Percentiles rank a stretch among this genome's conserved stretches.
phyloP scores from a whole-genome alignment of 805 yeast genomes.

The Yamadazyma paraphyllophila region DNA sequence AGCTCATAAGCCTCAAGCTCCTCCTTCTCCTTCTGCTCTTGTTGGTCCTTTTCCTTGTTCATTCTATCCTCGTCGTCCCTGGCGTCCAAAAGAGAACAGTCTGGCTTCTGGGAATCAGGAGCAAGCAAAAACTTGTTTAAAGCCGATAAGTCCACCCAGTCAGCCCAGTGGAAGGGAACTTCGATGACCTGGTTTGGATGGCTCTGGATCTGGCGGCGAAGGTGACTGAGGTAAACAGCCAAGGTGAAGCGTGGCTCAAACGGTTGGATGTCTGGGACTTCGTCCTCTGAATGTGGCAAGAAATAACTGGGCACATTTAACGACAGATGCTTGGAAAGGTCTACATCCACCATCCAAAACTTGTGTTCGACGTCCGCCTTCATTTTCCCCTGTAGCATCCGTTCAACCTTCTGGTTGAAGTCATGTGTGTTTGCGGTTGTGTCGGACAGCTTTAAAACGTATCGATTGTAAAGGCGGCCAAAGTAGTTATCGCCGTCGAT shows the following conservation, averaged over 20 bases:
- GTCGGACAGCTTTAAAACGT: not conserved
- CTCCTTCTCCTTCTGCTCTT: slow-evolving; percentile 11
- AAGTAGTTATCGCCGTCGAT: slow-evolving; percentile 8
- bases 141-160: slow-evolving; percentile 50
- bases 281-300: slow-evolving; percentile 4
- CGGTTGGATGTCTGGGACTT: slow-evolving; percentile 24
- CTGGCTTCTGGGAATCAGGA: slow-evolving; percentile 27
- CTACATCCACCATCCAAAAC: slow-evolving; percentile 21
- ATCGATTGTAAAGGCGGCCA: slow-evolving; percentile 10
- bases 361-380: slow-evolving; percentile 22
- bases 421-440: not conserved
- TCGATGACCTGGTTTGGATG: slow-evolving; percentile 4
- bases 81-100: slow-evolving; percentile 45
- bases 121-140: slow-evolving; percentile 32
- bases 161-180: slow-evolving; percentile 54
- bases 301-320: slow-evolving; percentile 12
- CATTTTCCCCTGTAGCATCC: slow-evolving; percentile 15
- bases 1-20: slow-evolving; percentile 9
- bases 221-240: slow-evolving; percentile 20
- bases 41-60: slow-evolving; percentile 13
- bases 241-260: slow-evolving; percentile 34
- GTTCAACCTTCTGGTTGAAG: slow-evolving; percentile 18
- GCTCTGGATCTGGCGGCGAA: slow-evolving; percentile 8
- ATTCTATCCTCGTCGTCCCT: slow-evolving; percentile 15
- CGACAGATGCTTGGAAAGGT: slow-evolving; percentile 8